phyloP scores from a whole-genome alignment of 129 eudicot species.

The Cynara cardunculus region DNA sequence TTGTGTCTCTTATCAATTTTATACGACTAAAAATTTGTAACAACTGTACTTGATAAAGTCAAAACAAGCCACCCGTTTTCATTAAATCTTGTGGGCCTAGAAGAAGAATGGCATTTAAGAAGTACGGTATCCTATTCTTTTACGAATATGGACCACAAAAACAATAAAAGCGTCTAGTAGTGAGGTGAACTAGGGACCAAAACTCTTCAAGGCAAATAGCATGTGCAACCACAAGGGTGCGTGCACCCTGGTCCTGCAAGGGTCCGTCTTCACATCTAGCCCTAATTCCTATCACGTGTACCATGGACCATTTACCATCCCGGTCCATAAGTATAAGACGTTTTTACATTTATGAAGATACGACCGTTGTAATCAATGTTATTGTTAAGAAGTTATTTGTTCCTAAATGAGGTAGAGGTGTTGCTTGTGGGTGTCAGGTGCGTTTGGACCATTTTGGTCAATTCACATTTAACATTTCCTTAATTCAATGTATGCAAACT shows the following conservation, averaged over 20 bases:
- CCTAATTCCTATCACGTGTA: constrained; percentile 27
- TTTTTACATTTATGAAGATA: constrained; percentile 10
- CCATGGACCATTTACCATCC: constrained; percentile 31
- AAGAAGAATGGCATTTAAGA: constrained; percentile 25
- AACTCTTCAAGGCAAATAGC: constrained; percentile 4
- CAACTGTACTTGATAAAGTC: neutral
- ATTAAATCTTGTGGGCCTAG: constrained; percentile 21
- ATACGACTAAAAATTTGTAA: neutral
- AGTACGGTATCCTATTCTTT: constrained; percentile 35
- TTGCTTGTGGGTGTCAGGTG: constrained; percentile 32
- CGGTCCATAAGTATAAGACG: constrained; percentile 14
- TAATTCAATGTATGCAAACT: neutral
- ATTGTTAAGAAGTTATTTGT: constrained; percentile 1
- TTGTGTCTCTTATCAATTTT: neutral
- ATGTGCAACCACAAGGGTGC: constrained; percentile 30
- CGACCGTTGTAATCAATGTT: neutral
- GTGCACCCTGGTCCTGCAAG: constrained; percentile 36
- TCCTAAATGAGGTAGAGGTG: constrained; percentile 15
- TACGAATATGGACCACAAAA: constrained; percentile 20
- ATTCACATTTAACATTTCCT: constrained; percentile 12
- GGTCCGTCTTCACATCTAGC: constrained; percentile 16
- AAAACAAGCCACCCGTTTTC: constrained; percentile 5
- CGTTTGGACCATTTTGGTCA: constrained; percentile 35
- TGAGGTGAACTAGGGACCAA: constrained; percentile 20
- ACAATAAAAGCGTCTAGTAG: constrained; percentile 22